Percentiles rank a stretch among this genome's conserved stretches.
Evolutionary conservation across 768 basidiomycete species (phyloP).

Genomic region (Tylopilus balloui): DNA sequence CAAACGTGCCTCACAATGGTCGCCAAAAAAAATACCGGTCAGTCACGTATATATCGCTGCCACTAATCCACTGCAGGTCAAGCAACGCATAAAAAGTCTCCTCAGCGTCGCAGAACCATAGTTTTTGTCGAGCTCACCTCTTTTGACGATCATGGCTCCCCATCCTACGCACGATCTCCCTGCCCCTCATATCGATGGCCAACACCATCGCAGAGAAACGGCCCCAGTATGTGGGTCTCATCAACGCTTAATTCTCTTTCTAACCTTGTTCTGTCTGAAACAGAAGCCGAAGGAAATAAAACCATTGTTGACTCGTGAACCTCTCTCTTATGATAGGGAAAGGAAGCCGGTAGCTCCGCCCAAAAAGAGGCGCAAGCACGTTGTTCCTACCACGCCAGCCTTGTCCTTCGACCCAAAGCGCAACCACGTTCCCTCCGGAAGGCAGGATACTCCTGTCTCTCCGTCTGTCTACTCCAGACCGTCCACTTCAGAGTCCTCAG

Average conservation of each 20-base stretch:
- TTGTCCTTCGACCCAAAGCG: slow-evolving; percentile 19
- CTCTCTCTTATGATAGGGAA: slow-evolving; percentile 25
- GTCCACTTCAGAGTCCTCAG: slow-evolving; percentile 9
- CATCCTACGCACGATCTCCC: slow-evolving; percentile 13
- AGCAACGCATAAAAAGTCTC: slow-evolving; percentile 9
- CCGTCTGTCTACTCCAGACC: slow-evolving; percentile 6
- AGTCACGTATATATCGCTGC: slow-evolving; percentile 26
- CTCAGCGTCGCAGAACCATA: slow-evolving; percentile 10
- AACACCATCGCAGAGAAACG: slow-evolving; percentile 19
- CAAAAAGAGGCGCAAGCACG: slow-evolving; percentile 24
- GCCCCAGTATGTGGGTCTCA: slow-evolving; percentile 18
- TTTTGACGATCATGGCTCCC: slow-evolving; percentile 10
- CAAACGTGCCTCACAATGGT: slow-evolving; percentile 25
- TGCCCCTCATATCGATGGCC: slow-evolving; percentile 1
- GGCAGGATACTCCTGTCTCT: slow-evolving; percentile 12
- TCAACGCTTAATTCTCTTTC: slow-evolving; percentile 6
- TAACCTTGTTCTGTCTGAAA: slow-evolving; percentile 6
- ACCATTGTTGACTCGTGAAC: slow-evolving; percentile 20
- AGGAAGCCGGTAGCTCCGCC: slow-evolving; percentile 14
- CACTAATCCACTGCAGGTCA: slow-evolving; percentile 12
- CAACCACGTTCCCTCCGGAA: slow-evolving; percentile 22
- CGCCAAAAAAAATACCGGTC: slow-evolving; percentile 20
- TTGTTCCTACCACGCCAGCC: slow-evolving; percentile 16
- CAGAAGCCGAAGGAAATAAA: slow-evolving; percentile 22
- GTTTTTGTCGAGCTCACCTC: slow-evolving; percentile 4